These are phyloP conservation scores for Aspergillus incahuasiensis DNA, from an alignment of 495 filamentous ascomycete genomes.

Conservation along the genomic window DNA sequence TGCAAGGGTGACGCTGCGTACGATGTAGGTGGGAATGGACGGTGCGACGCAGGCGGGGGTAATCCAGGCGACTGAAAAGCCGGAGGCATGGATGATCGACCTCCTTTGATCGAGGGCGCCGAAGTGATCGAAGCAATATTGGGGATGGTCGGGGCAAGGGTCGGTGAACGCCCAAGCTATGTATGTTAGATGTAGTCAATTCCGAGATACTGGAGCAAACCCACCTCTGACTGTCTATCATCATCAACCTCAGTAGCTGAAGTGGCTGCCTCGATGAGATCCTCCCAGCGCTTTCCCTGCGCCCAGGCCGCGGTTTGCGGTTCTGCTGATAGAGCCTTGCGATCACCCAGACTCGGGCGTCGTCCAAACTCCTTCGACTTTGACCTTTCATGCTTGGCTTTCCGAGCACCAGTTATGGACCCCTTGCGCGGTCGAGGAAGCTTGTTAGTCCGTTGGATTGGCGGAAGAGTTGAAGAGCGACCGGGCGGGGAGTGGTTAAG, in stretches of 20 bases:
- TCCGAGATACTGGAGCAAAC: slow-evolving; percentile 4
- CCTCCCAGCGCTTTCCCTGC: slow-evolving; percentile 88
- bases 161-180: slow-evolving; percentile 61
- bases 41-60: slow-evolving; percentile 41
- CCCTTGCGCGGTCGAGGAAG: slow-evolving; percentile 72
- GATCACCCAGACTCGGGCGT: slow-evolving; percentile 65
- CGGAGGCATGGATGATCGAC: slow-evolving; percentile 77
- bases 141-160: slow-evolving; percentile 40
- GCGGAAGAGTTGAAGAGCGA: slow-evolving; percentile 80
- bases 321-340: slow-evolving; percentile 82
- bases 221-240: slow-evolving; percentile 64
- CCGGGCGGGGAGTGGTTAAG: slow-evolving; percentile 76
- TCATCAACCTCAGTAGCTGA: slow-evolving; percentile 86
- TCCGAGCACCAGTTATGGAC: slow-evolving; percentile 67
- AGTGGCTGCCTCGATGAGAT: slow-evolving; percentile 85
- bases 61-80: slow-evolving; percentile 38
- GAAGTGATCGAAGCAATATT: slow-evolving; percentile 44
- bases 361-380: slow-evolving; percentile 65
- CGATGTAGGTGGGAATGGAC: slow-evolving; percentile 58
- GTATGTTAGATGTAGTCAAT: slow-evolving; percentile 9
- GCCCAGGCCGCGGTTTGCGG: slow-evolving; percentile 63
- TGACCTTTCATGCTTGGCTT: slow-evolving; percentile 70
- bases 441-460: slow-evolving; percentile 63
- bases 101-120: slow-evolving; percentile 48
- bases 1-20: slow-evolving; percentile 85